A percentile compares a stretch with the other conserved stretches of the same genome.
These are phyloP conservation scores for Lagerstroemia speciosa DNA, from an alignment of 345 rosid genomes.

Conservation along the genomic window DNA sequence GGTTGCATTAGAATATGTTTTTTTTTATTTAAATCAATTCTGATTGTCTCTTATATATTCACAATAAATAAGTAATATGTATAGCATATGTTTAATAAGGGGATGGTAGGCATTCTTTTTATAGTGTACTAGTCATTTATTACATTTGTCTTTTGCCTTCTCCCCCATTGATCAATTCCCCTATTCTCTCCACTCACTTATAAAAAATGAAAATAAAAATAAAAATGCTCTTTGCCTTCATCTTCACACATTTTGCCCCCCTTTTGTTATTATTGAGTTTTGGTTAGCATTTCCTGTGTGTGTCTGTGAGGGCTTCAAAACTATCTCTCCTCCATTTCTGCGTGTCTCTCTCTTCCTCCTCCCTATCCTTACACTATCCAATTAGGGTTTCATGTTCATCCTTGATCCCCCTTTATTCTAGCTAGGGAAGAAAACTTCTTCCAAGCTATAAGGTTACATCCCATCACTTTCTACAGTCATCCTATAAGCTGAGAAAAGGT, in stretches of 20 bases:
- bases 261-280: not conserved
- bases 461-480: slow-evolving; percentile 12
- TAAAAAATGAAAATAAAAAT: not conserved
- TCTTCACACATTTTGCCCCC: slow-evolving; percentile 6
- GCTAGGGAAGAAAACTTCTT: not conserved
- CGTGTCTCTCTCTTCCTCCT: slow-evolving; percentile 1
- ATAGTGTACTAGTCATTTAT: slow-evolving; percentile 4
- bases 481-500: slow-evolving; percentile 1
- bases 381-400: slow-evolving; percentile 11
- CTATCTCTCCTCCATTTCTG: slow-evolving; percentile 1
- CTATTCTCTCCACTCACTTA: not conserved
- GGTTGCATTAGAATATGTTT: too few species aligned
- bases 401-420: not conserved
- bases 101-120: not conserved
- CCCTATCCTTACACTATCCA: slow-evolving; percentile 5
- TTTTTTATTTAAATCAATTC: too few species aligned
- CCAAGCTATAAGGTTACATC: slow-evolving; percentile 2
- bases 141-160: not conserved
- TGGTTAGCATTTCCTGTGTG: not conserved
- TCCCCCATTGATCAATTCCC: not conserved
- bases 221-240: not conserved
- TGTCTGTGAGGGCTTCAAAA: slow-evolving; percentile 2
- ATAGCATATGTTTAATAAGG: not conserved
- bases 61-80: too few species aligned
- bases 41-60: too few species aligned